These are phyloP conservation scores for Pestalotiopsis sp. DNA, from an alignment of 2,329 filamentous ascomycete species.

Conservation along the genomic window DNA sequence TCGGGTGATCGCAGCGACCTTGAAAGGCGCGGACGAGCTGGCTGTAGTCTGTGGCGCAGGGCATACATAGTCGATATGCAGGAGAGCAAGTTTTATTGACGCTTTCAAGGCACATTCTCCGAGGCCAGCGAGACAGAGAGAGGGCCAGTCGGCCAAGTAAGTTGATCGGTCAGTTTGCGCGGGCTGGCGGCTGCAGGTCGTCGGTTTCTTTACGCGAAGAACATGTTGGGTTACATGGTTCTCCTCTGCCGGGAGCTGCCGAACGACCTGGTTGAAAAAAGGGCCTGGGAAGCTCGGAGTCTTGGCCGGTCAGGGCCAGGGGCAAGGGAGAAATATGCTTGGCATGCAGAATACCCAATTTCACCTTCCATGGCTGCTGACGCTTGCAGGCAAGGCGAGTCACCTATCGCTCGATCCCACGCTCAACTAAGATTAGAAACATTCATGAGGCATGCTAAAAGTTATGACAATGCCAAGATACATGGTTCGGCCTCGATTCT, in stretches of 20 bases:
- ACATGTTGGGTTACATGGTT: conserved; percentile 5
- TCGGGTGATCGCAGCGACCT: background rate
- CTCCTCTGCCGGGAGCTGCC: conserved; percentile 4
- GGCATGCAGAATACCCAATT: conserved; percentile 8
- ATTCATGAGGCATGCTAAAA: background rate
- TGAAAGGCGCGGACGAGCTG: background rate
- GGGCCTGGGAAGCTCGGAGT: background rate
- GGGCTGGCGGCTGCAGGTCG: background rate
- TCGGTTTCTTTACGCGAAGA: background rate
- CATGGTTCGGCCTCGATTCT: background rate
- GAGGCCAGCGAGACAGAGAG: background rate
- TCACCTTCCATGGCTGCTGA: conserved; percentile 6
- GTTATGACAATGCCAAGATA: background rate
- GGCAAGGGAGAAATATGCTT: background rate
- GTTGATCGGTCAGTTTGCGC: background rate
- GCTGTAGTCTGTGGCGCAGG: background rate
- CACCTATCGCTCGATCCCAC: background rate
- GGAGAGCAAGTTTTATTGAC: background rate
- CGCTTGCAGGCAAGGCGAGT: no score
- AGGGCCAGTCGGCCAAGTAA: background rate
- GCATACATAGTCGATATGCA: conserved; percentile 5
- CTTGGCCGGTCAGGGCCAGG: background rate
- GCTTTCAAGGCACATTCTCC: background rate
- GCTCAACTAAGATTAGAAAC: background rate
- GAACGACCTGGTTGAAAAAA: background rate